phyloP scores from a whole-genome alignment of 2,329 filamentous ascomycete genomes.

The Aspergillus sp. region DNA sequence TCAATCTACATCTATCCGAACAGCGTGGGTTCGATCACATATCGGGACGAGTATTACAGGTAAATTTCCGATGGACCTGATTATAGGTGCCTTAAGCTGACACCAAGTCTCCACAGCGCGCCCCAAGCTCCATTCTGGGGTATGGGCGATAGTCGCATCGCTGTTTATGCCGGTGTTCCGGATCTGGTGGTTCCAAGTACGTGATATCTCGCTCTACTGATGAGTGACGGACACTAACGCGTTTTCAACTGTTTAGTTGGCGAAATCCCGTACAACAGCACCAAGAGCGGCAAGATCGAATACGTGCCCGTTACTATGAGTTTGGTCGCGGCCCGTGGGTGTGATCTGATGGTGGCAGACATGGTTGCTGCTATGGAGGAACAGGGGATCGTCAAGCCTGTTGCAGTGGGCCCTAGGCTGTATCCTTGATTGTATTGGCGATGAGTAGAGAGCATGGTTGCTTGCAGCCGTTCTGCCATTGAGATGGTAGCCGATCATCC shows the following conservation, averaged over 20 bases:
- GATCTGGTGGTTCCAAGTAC: constrained; percentile 24
- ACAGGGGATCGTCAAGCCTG: constrained; percentile 23
- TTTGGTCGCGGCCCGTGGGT: constrained; percentile 28
- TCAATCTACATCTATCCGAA: constrained; percentile 24
- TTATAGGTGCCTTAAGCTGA: not conserved
- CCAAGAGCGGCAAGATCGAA: constrained; percentile 25
- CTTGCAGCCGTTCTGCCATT: too few species aligned
- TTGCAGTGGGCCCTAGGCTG: constrained; percentile 20
- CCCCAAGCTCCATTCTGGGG: too few species aligned
- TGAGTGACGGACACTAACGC: too few species aligned
- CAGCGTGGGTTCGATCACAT: constrained; percentile 14
- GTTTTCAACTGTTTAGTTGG: constrained; percentile 10
- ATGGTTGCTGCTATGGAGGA: constrained; percentile 25
- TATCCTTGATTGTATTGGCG: constrained; percentile 5
- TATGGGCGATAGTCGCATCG: constrained; percentile 9
- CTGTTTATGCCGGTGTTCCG: constrained; percentile 22
- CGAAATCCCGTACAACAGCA: constrained; percentile 23
- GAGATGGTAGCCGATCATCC: too few species aligned
- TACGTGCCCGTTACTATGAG: constrained; percentile 33
- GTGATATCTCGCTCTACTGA: too few species aligned
- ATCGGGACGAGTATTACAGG: constrained; percentile 18
- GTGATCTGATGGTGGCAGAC: constrained; percentile 30
- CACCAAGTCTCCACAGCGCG: constrained; percentile 15
- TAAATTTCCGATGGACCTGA: constrained; percentile 16
- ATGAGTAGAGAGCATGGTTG: too few species aligned